phyloP scores from a whole-genome alignment of 768 basidiomycete genomes.

The Gautieria morchelliformis region DNA sequence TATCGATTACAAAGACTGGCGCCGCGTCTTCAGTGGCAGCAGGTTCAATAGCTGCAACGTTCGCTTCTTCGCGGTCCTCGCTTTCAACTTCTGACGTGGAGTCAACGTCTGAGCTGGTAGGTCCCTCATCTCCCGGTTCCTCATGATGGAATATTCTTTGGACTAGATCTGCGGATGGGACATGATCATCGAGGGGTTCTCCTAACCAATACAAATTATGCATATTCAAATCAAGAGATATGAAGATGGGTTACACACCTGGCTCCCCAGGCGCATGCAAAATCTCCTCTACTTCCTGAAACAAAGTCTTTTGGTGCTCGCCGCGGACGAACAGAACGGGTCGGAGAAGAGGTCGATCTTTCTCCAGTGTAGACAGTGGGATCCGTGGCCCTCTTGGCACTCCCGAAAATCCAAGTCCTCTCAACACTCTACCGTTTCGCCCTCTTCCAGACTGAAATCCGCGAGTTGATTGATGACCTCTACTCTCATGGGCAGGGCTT shows the following conservation, averaged over 20 bases:
- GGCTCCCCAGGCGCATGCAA: constrained; percentile 9
- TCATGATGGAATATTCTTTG: constrained; percentile 47
- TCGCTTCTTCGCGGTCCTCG: constrained; percentile 21
- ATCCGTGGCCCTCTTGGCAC: not conserved
- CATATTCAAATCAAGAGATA: not conserved
- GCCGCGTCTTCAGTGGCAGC: constrained; percentile 5
- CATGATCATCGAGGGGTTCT: constrained; percentile 41
- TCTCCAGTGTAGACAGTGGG: constrained; percentile 25
- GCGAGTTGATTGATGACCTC: not conserved
- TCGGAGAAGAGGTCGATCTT: constrained; percentile 51
- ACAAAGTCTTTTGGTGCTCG: constrained; percentile 35
- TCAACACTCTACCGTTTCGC: not conserved
- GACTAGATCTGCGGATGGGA: constrained; percentile 65
- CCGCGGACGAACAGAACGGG: constrained; percentile 66
- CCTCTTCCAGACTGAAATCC: not conserved
- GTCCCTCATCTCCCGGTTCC: constrained; percentile 4
- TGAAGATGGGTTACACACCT: constrained; percentile 23
- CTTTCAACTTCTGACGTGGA: constrained; percentile 10
- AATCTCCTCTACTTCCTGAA: constrained; percentile 37
- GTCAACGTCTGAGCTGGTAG: constrained; percentile 10
- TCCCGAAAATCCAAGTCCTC: not conserved
- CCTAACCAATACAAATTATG: constrained; percentile 21
- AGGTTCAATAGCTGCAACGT: constrained; percentile 22
- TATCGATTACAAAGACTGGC: not conserved
- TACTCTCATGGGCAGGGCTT: not conserved